Evolutionary conservation across 805 yeast genomes (phyloP).

Genomic region (Suhomyces vadensis): DNA sequence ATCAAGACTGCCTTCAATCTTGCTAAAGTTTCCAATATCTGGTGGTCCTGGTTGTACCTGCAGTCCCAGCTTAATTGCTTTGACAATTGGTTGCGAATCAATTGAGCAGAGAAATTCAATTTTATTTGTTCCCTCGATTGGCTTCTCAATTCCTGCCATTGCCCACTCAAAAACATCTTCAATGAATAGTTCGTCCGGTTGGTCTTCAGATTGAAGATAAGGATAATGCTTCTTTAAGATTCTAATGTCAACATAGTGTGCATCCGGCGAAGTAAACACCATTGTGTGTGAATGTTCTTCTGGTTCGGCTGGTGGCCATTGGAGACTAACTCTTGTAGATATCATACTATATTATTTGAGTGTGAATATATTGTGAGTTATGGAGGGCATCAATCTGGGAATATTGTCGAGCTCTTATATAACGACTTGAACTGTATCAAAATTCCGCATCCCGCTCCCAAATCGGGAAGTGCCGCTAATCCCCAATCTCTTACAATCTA

Average conservation of each 20-base stretch:
- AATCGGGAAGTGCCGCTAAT: neutral
- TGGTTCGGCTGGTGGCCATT: conserved; percentile 48
- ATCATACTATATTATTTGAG: neutral
- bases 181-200: conserved; percentile 12
- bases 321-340: conserved; percentile 47
- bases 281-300: conserved; percentile 49
- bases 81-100: conserved; percentile 40
- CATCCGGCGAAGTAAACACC: conserved; percentile 46
- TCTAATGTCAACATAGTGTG: conserved; percentile 51
- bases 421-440: too few species aligned
- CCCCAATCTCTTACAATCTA: neutral
- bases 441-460: neutral
- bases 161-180: conserved; percentile 54
- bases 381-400: too few species aligned
- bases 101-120: conserved; percentile 45
- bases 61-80: conserved; percentile 28
- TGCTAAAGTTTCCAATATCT: conserved; percentile 49
- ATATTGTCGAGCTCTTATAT: too few species aligned
- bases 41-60: conserved; percentile 34
- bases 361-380: too few species aligned
- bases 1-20: conserved; percentile 36
- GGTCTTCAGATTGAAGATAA: neutral
- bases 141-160: conserved; percentile 51
- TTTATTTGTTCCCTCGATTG: conserved; percentile 33
- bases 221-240: conserved; percentile 18